phyloP scores from a whole-genome alignment of 2,329 filamentous ascomycete genomes.

The Cercospora berteroae region DNA sequence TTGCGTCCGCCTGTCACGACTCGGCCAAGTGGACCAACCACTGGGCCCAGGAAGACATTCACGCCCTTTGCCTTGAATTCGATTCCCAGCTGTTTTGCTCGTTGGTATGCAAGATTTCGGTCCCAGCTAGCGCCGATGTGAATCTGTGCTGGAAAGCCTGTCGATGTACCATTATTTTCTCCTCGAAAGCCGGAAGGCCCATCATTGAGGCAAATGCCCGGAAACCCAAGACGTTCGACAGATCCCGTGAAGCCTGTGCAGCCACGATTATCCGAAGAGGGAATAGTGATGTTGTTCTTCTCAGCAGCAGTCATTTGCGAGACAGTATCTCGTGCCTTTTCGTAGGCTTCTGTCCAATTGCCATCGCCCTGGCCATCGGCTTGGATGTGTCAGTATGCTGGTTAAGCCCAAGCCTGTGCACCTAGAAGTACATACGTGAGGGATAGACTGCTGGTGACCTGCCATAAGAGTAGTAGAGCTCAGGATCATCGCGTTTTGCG shows the following conservation, averaged over 20 bases:
- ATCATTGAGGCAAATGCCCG: constrained; percentile 44
- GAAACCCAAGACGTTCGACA: constrained; percentile 41
- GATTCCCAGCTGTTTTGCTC: constrained; percentile 36
- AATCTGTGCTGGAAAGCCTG: constrained; percentile 41
- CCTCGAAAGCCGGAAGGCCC: constrained; percentile 40
- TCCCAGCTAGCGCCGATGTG: constrained; percentile 42
- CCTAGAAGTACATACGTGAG: constrained; percentile 21
- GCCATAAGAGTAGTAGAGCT: constrained; percentile 34
- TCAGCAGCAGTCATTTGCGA: constrained; percentile 41
- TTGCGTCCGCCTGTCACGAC: constrained; percentile 35
- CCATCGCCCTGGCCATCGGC: constrained; percentile 26
- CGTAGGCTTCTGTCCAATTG: constrained; percentile 42
- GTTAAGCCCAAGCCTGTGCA: not conserved
- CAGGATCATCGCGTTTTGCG: constrained; percentile 24
- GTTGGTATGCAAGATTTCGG: constrained; percentile 34
- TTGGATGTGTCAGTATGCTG: constrained; percentile 8
- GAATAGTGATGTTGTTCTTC: constrained; percentile 43
- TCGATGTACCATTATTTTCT: constrained; percentile 55
- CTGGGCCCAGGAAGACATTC: constrained; percentile 34
- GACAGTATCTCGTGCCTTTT: constrained; percentile 42
- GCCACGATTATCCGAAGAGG: constrained; percentile 20
- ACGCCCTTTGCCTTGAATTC: constrained; percentile 36
- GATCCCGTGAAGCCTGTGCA: constrained; percentile 56
- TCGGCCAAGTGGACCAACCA: constrained; percentile 35
- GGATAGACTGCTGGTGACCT: constrained; percentile 34